Base-by-base conservation (phyloP, 371 early-diverging fungal genomes). In the Mycotypha africana region DNA sequence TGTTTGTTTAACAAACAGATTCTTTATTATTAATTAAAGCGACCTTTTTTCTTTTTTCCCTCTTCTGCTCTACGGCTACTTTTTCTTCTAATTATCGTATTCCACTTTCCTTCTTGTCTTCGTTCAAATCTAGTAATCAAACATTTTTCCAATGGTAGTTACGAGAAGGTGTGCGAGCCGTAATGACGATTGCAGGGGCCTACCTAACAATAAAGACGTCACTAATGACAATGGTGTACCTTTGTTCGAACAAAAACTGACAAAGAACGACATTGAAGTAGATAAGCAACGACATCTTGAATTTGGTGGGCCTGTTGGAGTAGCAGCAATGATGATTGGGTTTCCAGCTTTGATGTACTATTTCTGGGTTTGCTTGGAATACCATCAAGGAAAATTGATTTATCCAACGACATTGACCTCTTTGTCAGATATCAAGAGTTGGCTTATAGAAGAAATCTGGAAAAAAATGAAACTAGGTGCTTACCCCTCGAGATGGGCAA, bases 301-400 rank as follows among this genome's bases (percentile, higher is more conserved):
- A 58, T 87, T 87, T 56, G 86, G 86, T 57, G 88, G 88, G 11
- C 82, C 86, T 12, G 30, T 70, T 28, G 86, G 88, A 23, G 80
- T 76, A 4, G 54, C 69, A 8, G 79, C 76, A 16, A 84, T 87
- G 84, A 85, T 87, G 74, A 20, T 81, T 16, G 79, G 81, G 10
- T 85, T 87, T 56, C 85, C 88, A 31, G 51, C 66, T 38, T 63
- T 85, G 22, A 85, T 87, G 87, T 82, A 76, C 52, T 87, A 87
- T 57, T 77, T 84, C 45, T 84, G 81, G 74, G 70, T 79, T 28
- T 84, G 80, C 45, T 69, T 87, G 34, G 81, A 82, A 55, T 77
- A 70, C 55, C 75, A 84, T 56, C 62, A 74, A 57, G 87, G 87
- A 22, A 58, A 59, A 20, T 45, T 87, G 21, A 65, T 76, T 30